Conservation (phyloP, 2,329 filamentous ascomycete genomes). For the Akanthomyces uredinophilus region DNA sequence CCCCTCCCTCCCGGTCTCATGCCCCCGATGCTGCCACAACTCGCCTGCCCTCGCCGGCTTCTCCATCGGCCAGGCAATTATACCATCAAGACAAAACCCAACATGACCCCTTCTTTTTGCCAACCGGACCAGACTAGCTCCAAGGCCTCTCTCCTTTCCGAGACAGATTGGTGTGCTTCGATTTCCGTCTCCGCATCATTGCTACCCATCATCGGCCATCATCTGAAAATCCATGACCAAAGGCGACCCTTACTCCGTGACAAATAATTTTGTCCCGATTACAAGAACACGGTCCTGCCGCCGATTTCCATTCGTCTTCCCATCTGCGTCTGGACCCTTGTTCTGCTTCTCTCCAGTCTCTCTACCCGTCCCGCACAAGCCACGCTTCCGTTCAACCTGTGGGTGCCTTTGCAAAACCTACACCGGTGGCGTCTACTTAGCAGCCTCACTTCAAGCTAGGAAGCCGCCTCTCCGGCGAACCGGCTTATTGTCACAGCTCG, state of each 20-base stretch:
- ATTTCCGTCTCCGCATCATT: neutral
- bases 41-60: neutral
- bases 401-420: neutral
- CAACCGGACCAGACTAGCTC: neutral
- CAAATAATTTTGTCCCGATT: neutral
- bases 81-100: slow-evolving; percentile 2
- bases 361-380: neutral
- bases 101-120: neutral
- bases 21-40: neutral
- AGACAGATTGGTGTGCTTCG: neutral
- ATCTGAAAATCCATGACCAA: slow-evolving; percentile 1
- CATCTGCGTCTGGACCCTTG: neutral
- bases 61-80: neutral
- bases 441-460: neutral
- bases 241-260: neutral
- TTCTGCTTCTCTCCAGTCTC: neutral
- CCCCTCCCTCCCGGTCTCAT: neutral
- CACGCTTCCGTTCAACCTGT: neutral
- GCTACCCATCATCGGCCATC: neutral
- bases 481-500: neutral
- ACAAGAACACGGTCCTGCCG: neutral
- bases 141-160: neutral
- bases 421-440: neutral
- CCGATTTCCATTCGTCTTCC: neutral
- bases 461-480: neutral